Evolutionary conservation across 1,284 basidiomycete genomes (phyloP).

Genomic region (Boletus subluridellus): DNA sequence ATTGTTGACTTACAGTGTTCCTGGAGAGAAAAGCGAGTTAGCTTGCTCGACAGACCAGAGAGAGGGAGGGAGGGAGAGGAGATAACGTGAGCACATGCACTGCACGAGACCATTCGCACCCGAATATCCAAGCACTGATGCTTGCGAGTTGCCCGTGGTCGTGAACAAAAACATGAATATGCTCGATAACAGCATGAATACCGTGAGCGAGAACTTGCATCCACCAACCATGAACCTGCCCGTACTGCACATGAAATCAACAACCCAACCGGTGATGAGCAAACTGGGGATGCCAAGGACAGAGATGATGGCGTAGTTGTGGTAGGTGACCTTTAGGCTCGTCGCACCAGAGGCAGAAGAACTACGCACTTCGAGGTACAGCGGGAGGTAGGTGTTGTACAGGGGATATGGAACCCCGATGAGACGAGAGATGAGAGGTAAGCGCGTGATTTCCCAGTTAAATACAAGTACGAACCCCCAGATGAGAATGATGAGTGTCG

Average conservation of each 20-base stretch:
- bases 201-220: slow-evolving; percentile 50
- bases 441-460: neutral
- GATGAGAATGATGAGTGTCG: slow-evolving; percentile 48
- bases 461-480: slow-evolving; percentile 42
- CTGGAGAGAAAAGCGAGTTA: slow-evolving; percentile 13
- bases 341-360: slow-evolving; percentile 31
- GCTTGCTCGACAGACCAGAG: slow-evolving; percentile 15
- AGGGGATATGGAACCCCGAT: slow-evolving; percentile 63
- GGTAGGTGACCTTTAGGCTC: slow-evolving; percentile 40
- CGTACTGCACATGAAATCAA: slow-evolving; percentile 44
- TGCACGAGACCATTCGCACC: slow-evolving; percentile 51
- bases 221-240: slow-evolving; percentile 40
- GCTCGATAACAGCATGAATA: slow-evolving; percentile 50
- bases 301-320: slow-evolving; percentile 50
- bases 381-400: slow-evolving; percentile 51
- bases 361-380: slow-evolving; percentile 48
- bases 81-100: slow-evolving; percentile 11
- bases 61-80: too few relatives aligned
- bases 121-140: slow-evolving; percentile 51
- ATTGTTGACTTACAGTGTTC: slow-evolving; percentile 31
- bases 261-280: slow-evolving; percentile 50
- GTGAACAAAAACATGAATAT: slow-evolving; percentile 64
- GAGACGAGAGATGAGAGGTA: slow-evolving; percentile 29
- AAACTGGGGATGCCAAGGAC: slow-evolving; percentile 56
- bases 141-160: slow-evolving; percentile 43